phyloP scores from a whole-genome alignment of 2,329 filamentous ascomycete genomes.

The Colletotrichum aenigma region DNA sequence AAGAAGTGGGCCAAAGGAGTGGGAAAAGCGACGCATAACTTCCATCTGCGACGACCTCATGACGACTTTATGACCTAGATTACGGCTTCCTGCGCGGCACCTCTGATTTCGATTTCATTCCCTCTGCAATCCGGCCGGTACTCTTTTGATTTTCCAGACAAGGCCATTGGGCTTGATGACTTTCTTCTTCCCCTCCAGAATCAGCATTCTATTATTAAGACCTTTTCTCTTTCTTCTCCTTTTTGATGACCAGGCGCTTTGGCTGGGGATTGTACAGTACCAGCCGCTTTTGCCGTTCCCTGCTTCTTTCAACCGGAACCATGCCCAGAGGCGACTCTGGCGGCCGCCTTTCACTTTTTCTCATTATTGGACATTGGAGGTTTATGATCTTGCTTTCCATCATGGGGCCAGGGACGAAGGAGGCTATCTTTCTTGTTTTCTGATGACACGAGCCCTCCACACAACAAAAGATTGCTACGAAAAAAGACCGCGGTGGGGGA shows the following conservation, averaged over 20 bases:
- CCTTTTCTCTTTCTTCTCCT: background rate
- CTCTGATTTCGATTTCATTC: slow-evolving; percentile 12
- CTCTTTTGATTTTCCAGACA: slow-evolving; percentile 12
- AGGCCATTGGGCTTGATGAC: background rate
- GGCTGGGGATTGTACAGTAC: slow-evolving; percentile 21
- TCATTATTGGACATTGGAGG: background rate
- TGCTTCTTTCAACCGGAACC: background rate
- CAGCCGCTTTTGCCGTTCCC: background rate
- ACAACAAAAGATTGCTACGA: slow-evolving; percentile 14
- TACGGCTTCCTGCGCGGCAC: slow-evolving; percentile 20
- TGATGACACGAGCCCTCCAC: background rate
- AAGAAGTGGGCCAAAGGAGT: slow-evolving; percentile 6
- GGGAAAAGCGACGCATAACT: slow-evolving; percentile 27
- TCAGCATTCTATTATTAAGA: background rate
- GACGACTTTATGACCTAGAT: slow-evolving; percentile 24
- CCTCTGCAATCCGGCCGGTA: slow-evolving; percentile 5
- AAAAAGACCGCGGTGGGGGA: slow-evolving; percentile 2
- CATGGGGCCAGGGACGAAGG: background rate
- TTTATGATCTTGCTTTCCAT: background rate
- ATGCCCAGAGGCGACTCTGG: slow-evolving; percentile 15
- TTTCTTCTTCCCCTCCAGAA: background rate
- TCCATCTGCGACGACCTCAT: slow-evolving; percentile 24
- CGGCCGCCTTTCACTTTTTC: background rate
- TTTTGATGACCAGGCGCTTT: background rate
- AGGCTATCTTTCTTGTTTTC: background rate